These are phyloP conservation scores for Pyrenula aspistea DNA, from an alignment of 495 filamentous ascomycete species.

Conservation along the genomic window DNA sequence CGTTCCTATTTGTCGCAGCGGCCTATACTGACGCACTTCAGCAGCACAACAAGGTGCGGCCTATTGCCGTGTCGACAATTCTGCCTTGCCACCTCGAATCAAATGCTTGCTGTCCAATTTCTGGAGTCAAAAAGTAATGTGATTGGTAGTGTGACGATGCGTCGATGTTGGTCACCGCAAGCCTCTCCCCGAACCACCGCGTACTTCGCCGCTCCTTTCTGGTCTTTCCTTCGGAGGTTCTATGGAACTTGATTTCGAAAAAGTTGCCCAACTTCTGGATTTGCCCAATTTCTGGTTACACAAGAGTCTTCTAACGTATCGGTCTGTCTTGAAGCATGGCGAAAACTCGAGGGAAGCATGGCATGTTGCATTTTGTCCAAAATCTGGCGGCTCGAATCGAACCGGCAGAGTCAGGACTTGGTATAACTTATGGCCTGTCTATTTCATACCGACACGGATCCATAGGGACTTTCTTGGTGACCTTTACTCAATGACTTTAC, in stretches of 20 bases:
- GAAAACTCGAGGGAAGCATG: neutral
- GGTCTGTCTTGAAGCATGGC: neutral
- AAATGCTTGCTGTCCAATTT: neutral
- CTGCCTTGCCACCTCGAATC: neutral
- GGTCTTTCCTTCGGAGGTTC: neutral
- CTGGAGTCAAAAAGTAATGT: neutral
- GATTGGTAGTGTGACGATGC: neutral
- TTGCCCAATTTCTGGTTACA: neutral
- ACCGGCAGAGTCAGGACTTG: too few species aligned
- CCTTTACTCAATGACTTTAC: neutral
- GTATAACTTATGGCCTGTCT: too few species aligned
- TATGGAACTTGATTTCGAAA: neutral
- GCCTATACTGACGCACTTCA: neutral
- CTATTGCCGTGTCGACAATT: too few species aligned
- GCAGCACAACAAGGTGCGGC: neutral
- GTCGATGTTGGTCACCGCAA: too few species aligned
- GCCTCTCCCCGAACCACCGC: too few species aligned
- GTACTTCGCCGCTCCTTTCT: neutral
- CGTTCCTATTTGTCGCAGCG: neutral
- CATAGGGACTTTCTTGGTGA: too few species aligned
- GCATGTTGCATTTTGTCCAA: neutral
- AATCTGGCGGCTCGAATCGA: neutral
- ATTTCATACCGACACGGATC: too few species aligned
- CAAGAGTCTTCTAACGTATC: neutral
- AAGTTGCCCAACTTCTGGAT: neutral